These are phyloP conservation scores for Mortierella sp. DNA, from an alignment of 371 early-diverging fungal species.

Conservation along the genomic window DNA sequence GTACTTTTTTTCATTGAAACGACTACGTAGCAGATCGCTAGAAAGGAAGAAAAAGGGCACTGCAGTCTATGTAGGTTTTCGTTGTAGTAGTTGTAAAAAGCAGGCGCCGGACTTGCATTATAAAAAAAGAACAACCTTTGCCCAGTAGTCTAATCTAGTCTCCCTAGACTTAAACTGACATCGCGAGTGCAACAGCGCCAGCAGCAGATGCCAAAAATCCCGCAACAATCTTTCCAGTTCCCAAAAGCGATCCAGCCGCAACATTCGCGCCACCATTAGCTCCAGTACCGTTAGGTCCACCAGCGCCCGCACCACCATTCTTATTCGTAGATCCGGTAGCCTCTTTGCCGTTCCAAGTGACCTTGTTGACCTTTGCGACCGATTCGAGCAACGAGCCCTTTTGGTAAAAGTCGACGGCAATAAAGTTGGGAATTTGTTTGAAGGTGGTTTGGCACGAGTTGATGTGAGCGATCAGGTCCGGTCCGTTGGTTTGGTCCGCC, in stretches of 20 bases:
- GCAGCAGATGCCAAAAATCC: background rate
- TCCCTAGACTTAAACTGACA: background rate
- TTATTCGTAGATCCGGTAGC: conserved; percentile 1
- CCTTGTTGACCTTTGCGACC: conserved; percentile 79
- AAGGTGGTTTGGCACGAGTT: conserved; percentile 63
- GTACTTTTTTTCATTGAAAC: background rate
- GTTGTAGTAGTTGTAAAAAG: too few species aligned
- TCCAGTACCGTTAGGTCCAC: background rate
- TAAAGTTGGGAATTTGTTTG: conserved; percentile 75
- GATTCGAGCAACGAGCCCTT: conserved; percentile 66
- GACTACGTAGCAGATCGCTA: background rate
- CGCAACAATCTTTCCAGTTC: background rate
- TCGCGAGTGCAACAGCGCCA: background rate
- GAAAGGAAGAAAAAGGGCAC: too few species aligned
- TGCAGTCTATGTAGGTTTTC: too few species aligned
- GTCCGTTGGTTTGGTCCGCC: conserved; percentile 67
- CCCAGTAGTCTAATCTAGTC: background rate
- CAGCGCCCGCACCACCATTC: background rate
- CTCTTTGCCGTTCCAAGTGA: conserved; percentile 59
- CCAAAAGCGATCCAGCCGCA: background rate
- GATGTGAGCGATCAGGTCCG: conserved; percentile 61
- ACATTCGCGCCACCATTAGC: background rate
- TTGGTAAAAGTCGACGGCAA: conserved; percentile 86
- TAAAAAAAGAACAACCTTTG: background rate
- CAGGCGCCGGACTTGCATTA: too few species aligned